Evolutionary conservation across 2,329 filamentous ascomycete genomes (phyloP).

Genomic region (Cercospora sesami): DNA sequence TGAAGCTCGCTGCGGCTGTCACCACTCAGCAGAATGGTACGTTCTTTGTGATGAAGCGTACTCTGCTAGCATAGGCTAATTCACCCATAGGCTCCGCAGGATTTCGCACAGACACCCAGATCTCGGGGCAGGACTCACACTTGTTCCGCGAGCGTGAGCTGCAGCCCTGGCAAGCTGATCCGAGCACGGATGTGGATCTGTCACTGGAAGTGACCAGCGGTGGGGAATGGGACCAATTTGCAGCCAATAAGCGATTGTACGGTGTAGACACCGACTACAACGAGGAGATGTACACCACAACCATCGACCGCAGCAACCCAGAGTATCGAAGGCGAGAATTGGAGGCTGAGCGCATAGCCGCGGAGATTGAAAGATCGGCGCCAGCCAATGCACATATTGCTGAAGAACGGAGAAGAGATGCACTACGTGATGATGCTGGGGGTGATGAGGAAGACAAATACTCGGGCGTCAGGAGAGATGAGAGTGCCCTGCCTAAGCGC

Average conservation of each 20-base stretch:
- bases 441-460: constrained; percentile 95
- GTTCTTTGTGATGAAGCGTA: constrained; percentile 17
- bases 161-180: constrained; percentile 75
- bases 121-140: constrained; percentile 63
- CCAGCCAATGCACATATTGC: constrained; percentile 79
- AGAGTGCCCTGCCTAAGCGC: constrained; percentile 61
- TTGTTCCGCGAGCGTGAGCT: constrained; percentile 70
- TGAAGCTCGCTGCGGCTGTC: constrained; percentile 54
- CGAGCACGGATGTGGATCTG: constrained; percentile 56
- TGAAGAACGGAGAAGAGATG: constrained; percentile 75
- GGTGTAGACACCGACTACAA: constrained; percentile 88
- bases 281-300: constrained; percentile 91
- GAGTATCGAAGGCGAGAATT: constrained; percentile 76
- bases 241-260: constrained; percentile 81
- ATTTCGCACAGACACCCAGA: constrained; percentile 86
- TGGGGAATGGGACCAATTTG: constrained; percentile 85
- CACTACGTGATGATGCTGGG: constrained; percentile 63
- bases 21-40: constrained; percentile 60
- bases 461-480: constrained; percentile 77
- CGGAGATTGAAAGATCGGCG: constrained; percentile 79
- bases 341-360: constrained; percentile 77
- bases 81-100: constrained; percentile 58
- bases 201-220: constrained; percentile 56
- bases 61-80: constrained; percentile 18
- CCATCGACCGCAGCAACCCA: constrained; percentile 81